Conservation (phyloP, 2,329 filamentous ascomycete genomes). For the Xylaria sp. region DNA sequence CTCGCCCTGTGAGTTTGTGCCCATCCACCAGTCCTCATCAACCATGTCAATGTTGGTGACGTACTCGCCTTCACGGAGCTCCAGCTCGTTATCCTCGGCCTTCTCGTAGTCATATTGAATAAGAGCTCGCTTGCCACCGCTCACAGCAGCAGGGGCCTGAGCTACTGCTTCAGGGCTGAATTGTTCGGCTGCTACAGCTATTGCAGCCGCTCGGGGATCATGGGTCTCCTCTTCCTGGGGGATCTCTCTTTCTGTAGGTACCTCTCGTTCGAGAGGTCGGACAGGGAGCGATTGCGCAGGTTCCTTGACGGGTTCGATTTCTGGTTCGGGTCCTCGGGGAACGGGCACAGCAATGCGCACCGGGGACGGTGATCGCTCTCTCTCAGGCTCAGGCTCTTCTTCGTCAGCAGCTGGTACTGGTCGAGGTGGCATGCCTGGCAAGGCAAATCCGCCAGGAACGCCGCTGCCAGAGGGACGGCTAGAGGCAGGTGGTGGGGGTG, state of each 20-base stretch:
- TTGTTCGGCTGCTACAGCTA: slow-evolving; percentile 62
- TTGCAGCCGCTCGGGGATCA: slow-evolving; percentile 70
- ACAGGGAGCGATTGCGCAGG: slow-evolving; percentile 71
- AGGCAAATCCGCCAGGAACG: slow-evolving; percentile 78
- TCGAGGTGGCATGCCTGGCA: slow-evolving; percentile 78
- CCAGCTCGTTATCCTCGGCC: slow-evolving; percentile 96
- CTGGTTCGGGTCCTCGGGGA: slow-evolving; percentile 67
- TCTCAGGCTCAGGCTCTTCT: slow-evolving; percentile 55
- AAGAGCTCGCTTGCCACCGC: slow-evolving; percentile 76
- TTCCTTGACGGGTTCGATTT: slow-evolving; percentile 62
- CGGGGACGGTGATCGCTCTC: slow-evolving; percentile 74
- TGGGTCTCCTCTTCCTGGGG: slow-evolving; percentile 71
- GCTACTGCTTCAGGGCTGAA: slow-evolving; percentile 55
- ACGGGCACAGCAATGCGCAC: slow-evolving; percentile 90
- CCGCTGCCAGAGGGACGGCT: slow-evolving; percentile 61
- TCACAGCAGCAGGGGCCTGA: slow-evolving; percentile 50
- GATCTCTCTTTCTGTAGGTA: slow-evolving; percentile 73
- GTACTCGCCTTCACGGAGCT: slow-evolving; percentile 86
- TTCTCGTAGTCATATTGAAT: slow-evolving; percentile 97
- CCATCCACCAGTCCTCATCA: slow-evolving; percentile 99
- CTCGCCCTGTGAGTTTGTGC: slow-evolving; percentile 85
- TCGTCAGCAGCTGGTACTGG: slow-evolving; percentile 66
- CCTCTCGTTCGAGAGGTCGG: slow-evolving; percentile 68
- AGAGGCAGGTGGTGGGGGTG: slow-evolving; percentile 70
- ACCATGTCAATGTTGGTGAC: slow-evolving; percentile 97